A percentile compares a stretch with the other conserved stretches of the same genome.
Conservation (phyloP, 352 stramenopile species). For the Globisporangium alternatum region DNA sequence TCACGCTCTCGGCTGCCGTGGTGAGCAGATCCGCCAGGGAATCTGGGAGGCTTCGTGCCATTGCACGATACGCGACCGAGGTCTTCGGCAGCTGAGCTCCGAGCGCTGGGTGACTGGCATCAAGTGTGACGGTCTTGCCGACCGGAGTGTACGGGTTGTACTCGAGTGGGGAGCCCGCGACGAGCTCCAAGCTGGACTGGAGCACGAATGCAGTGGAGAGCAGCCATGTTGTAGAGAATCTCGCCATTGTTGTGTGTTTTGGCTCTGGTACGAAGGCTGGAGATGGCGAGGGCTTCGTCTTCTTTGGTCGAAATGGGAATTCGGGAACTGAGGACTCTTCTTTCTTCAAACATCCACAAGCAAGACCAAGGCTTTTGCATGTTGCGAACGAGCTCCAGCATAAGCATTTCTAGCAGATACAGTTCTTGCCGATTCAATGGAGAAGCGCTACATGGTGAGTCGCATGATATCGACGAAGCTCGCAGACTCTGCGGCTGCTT, state of each 20-base stretch:
- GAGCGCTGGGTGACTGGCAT: slow-evolving; percentile 12
- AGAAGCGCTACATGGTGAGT: background rate
- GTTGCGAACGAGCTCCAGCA: background rate
- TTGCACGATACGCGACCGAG: slow-evolving; percentile 10
- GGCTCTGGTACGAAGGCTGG: background rate
- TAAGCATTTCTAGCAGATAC: background rate
- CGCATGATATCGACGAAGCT: no score
- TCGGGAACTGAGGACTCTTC: background rate
- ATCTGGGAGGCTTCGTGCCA: slow-evolving; percentile 12
- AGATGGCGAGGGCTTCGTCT: background rate
- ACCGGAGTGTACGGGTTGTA: slow-evolving; percentile 15
- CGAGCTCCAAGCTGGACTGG: background rate
- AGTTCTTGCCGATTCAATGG: background rate
- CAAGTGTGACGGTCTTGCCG: slow-evolving; percentile 10
- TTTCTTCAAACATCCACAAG: background rate
- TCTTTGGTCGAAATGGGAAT: background rate
- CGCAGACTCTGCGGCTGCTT: background rate
- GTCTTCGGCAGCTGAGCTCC: background rate
- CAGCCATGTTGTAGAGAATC: background rate
- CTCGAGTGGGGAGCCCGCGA: slow-evolving; percentile 3
- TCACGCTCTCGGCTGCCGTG: background rate
- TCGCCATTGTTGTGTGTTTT: background rate
- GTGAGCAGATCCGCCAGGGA: slow-evolving; percentile 13
- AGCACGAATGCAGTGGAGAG: slow-evolving; percentile 6
- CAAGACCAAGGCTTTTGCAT: background rate